Evolutionary conservation across 148 eudicot genomes (phyloP), one percentile per base, ranked within the genome.

Genomic region (Chenopodium suecicum): DNA sequence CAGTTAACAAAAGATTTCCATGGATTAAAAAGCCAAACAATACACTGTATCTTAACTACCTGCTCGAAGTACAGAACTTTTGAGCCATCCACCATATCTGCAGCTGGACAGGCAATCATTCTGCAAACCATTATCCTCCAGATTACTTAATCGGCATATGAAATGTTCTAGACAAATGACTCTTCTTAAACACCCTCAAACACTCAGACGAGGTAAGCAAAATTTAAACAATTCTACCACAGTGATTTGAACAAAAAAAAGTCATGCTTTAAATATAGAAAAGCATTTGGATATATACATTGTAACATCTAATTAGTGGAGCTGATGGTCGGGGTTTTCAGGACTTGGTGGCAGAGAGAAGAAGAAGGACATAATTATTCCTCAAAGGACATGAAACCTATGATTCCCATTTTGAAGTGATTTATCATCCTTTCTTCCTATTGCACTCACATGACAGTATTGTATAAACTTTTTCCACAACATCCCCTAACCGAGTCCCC

Each of bases 11-110:
- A 41, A 41, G 5, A 41, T 41, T 41, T 41, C 44, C 44, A 41
- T 41, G 44, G 8, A 41, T 6, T 41, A 41, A 41, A 73, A 25
- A 6, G 74, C 78, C 69, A 52, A 20, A 41, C 67, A 65, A 46
- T 41, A 72, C 47, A 64, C 77, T 62, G 29, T 6, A 69, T 44
- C 32, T 25, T 19, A 12, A 83, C 83, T 70, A 91, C 98, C 85
- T 95, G 98, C 85, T 95, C 98, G 74, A 90, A 87, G 86, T 95
- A 95, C 47, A 95, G 71, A 85, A 92, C 92, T 79, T 92, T 93
- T 22, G 98, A 91, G 79, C 97, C 98, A 85, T 95, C 98, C 72
- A 89, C 98, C 94, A 95, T 91, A 78, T 95, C 98, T 32, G 97
- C 97, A 83, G 97, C 98, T 11, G 97, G 97, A 78, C 97, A 95